These are phyloP conservation scores for Tephrocybe sp. DNA, from an alignment of 768 basidiomycete genomes.

Conservation along the genomic window DNA sequence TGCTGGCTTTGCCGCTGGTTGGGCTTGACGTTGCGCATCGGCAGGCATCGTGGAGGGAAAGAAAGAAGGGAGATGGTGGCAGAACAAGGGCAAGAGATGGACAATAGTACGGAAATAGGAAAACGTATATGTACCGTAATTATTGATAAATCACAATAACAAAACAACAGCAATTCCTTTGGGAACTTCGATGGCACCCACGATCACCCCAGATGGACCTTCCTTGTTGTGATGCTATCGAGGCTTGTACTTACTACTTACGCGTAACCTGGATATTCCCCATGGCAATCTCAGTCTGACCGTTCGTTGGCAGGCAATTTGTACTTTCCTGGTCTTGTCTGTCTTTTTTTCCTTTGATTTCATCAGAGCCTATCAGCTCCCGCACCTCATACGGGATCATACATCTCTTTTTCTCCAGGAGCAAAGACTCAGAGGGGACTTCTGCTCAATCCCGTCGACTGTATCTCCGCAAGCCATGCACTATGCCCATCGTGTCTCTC, in stretches of 20 bases:
- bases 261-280: slow-evolving; percentile 17
- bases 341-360: slow-evolving; percentile 7
- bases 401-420: background rate
- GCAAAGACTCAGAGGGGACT: background rate
- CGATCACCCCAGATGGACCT: slow-evolving; percentile 18
- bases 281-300: slow-evolving; percentile 14
- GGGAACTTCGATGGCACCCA: slow-evolving; percentile 16
- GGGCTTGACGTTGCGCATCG: slow-evolving; percentile 25
- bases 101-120: slow-evolving; percentile 21
- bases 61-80: slow-evolving; percentile 14
- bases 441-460: background rate
- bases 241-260: slow-evolving; percentile 1
- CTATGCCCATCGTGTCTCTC: background rate
- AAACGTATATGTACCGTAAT: slow-evolving; percentile 16
- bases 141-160: slow-evolving; percentile 10
- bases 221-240: slow-evolving; percentile 11
- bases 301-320: slow-evolving; percentile 16
- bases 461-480: background rate
- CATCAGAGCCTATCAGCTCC: slow-evolving; percentile 6
- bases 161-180: slow-evolving; percentile 21
- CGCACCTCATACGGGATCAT: background rate
- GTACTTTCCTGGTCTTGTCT: slow-evolving; percentile 5
- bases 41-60: slow-evolving; percentile 27
- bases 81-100: slow-evolving; percentile 17
- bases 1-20: slow-evolving; percentile 33